These are phyloP conservation scores for Rosa persica DNA, from an alignment of 306 rosid species.

Conservation along the genomic window DNA sequence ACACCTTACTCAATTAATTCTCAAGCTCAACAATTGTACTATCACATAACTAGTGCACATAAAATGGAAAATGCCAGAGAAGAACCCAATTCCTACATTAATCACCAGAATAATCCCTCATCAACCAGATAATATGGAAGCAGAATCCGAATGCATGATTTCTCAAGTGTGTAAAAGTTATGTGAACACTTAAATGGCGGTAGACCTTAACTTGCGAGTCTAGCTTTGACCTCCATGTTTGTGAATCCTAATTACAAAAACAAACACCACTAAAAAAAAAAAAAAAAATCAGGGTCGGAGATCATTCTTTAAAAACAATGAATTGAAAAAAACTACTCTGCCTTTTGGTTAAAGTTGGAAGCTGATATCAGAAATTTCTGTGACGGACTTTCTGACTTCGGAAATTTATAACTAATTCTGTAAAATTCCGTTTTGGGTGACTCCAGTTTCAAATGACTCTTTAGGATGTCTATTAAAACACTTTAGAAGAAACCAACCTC, in stretches of 20 bases:
- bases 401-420: no score
- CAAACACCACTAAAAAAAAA: no score
- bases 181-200: slow-evolving; percentile 66
- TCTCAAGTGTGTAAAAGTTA: not conserved
- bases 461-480: no score
- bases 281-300: no score
- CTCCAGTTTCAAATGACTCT: no score
- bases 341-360: no score
- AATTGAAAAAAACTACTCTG: no score
- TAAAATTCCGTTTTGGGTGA: no score
- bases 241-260: slow-evolving; percentile 85
- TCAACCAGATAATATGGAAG: not conserved
- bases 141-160: not conserved
- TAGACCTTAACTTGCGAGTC: slow-evolving; percentile 85
- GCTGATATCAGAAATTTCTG: no score
- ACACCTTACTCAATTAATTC: not conserved
- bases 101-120: not conserved
- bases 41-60: not conserved
- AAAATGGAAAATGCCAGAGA: not conserved
- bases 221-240: slow-evolving; percentile 84
- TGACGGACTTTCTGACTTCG: no score
- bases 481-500: no score
- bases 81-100: not conserved
- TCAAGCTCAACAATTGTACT: not conserved
- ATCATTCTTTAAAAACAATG: no score